Base-by-base conservation (phyloP, 192 early-diverging fungal genomes). In the Gonapodya sp. region DNA sequence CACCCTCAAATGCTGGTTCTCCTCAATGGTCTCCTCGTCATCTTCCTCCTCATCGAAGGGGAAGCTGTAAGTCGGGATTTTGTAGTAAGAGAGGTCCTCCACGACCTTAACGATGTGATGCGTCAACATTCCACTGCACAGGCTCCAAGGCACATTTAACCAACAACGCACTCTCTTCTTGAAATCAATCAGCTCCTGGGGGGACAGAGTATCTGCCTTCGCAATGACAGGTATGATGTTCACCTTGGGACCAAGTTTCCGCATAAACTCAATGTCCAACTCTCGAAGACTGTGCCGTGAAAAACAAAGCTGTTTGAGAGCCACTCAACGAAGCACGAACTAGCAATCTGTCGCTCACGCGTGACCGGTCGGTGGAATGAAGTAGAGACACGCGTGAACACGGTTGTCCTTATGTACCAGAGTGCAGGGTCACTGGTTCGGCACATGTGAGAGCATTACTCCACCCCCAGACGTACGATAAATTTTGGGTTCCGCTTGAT, bases 61-160 rank as follows among this genome's bases (percentile, higher is more conserved):
- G 88, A 99, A 99, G 87, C 94, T 95, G 88, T 97, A 99, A 83
- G 98, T 95, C 36, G 96, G 96, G 82, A 99, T 98, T 79, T 94
- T 91, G 87, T 96, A 95, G 84, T 94, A 89, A 18, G 92, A 90
- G 88, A 99, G 97, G 86, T 99, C 98, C 83, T 97, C 93, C 96
- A 98, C 98, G 80, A 98, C 89, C 86, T 85, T 37, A 18, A 30
- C 78, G 34, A 78, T n/a, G n/a, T n/a, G n/a, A 78, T 78, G 75
- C 16, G 2, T 14, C n/a, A 78, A 78, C 30, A 75, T 36, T 31
- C 74, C 35, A 31, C 36, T 16, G 31, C 73, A 80, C 79, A 82
- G 79, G 83, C 35, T 89, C 81, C 37, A n/a, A 80, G 64, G 30
- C 36, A 14, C 34, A 0, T 86, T 1, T 86, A 83, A 36, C 8